Base-by-base conservation (phyloP, 1,139 yeast genomes). In the Maudiozyma humilis region DNA sequence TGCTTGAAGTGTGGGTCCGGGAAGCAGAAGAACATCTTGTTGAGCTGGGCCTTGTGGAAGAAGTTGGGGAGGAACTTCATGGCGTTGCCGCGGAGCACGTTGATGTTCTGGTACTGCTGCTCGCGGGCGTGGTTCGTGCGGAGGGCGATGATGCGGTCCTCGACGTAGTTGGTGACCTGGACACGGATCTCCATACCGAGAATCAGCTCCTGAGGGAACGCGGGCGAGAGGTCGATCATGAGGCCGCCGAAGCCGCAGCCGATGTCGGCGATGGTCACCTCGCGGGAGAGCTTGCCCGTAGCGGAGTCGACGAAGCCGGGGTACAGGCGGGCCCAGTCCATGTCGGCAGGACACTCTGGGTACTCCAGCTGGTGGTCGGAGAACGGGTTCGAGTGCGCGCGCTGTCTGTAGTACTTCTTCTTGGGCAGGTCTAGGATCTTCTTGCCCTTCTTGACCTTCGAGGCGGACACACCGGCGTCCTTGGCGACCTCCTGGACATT, bases 241-340 rank as follows among this genome's bases (percentile, higher is more conserved):
- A 91, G 71, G 0, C 99, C 99, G 41, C 99, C 99, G 63, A 85
- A 91, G 0, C 99, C 99, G 68, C 99, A 91, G 14, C 99, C 99
- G 47, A 91, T 78, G 62, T 91, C 99, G 3, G 97, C 97, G 45
- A 91, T 82, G 45, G 88, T 91, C 13, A 93, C 97, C 37, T 72
- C 61, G 44, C 72, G 66, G 5, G 67, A 59, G 72, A 78, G 66
- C 48, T 71, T 54, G 2, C 72, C 63, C 0, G 67, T 66, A 7
- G 53, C 59, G 41, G 63, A 68, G 50, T 77, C 75, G 44, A 63
- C 64, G 54, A 65, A 76, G 17, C 69, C 67, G 2, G 96, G 97
- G 56, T 80, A 91, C 46, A 82, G 68, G 55, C 69, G 73, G 0
- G 73, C 62, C 99, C 99, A 91, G 59, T 87, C 80, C 98, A 93